Evolutionary conservation across 148 eudicot species (phyloP), one percentile per base, ranked within the genome.

Genomic region (Nyssa sinensis): DNA sequence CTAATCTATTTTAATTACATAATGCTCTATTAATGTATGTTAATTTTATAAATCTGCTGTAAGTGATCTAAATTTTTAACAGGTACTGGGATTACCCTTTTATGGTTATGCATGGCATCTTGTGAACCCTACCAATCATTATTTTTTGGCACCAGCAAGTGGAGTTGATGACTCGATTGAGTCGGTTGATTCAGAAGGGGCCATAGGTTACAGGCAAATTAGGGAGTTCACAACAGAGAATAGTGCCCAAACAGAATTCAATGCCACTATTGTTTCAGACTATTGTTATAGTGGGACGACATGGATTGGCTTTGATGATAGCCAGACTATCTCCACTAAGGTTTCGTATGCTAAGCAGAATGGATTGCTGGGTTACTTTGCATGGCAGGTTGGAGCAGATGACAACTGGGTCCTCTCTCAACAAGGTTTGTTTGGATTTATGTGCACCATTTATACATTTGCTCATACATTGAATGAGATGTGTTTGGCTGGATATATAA

Each of bases 241-340:
- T 14, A 33, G 27, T 4, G 88, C 77, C 0, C 68, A 70, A 3
- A 73, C 69, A 17, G 85, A 80, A 72, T 82, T 72, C 51, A 65
- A 91, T 35, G 58, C 79, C 0, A 78, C 59, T 3, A 55, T 77
- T 47, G 93, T 80, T n/a, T 30, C 83, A 30, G 67, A 83, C n/a
- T 91, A 89, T 57, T 87, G 90, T 69, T 83, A 81, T 62, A 47
- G 81, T 0, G 91, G 91, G 1, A 87, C 77, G 0, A 84, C 86
- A 0, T 91, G 97, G 97, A 84, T 91, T 2, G 82, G 83, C 0
- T 91, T 79, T 27, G 97, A 91, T 78, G 97, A 79, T 71, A 33
- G 34, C 1, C 73, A 75, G 61, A 75, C 76, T 1, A 74, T 91
- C 1, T 34, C 83, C 14, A 62, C 83, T 2, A 90, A 86, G 81